Evolutionary conservation across 1,139 yeast genomes (phyloP).

Genomic region (Groenewaldozyma auringiensis): DNA sequence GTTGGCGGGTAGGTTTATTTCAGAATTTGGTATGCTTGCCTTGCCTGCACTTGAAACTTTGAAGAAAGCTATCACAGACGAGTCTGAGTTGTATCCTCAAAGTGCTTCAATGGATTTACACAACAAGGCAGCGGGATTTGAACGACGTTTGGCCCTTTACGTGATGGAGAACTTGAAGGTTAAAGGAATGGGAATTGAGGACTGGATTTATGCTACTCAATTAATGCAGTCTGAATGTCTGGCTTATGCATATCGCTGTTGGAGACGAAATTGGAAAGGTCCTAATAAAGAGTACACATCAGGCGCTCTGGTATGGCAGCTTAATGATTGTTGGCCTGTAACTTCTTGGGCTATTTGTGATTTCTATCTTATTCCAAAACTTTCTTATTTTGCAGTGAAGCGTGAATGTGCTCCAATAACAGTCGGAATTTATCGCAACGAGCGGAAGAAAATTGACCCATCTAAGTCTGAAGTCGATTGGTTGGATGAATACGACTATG

Average conservation of each 20-base stretch:
- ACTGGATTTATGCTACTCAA: conserved; percentile 45
- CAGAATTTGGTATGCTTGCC: conserved; percentile 45
- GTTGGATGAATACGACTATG: conserved; percentile 6
- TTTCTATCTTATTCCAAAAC: conserved; percentile 36
- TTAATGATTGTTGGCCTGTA: conserved; percentile 48
- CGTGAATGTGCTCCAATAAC: conserved; percentile 35
- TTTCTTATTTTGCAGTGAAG: conserved; percentile 41
- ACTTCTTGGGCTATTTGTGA: conserved; percentile 43
- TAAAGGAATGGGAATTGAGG: conserved; percentile 30
- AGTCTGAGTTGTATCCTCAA: conserved; percentile 35
- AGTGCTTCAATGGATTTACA: conserved; percentile 36
- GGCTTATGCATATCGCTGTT: conserved; percentile 39
- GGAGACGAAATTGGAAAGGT: conserved; percentile 42
- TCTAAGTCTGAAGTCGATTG: not conserved
- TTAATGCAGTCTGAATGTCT: conserved; percentile 45
- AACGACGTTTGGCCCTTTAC: conserved; percentile 38
- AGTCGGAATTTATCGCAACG: conserved; percentile 35
- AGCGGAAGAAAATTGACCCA: conserved; percentile 5
- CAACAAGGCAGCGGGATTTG: conserved; percentile 39
- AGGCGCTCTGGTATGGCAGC: conserved; percentile 45
- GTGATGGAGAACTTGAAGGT: conserved; percentile 40
- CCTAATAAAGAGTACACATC: conserved; percentile 32
- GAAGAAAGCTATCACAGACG: conserved; percentile 30
- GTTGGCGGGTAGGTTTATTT: conserved; percentile 39
- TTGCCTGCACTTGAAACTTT: conserved; percentile 34